Conservation (phyloP, 2,329 filamentous ascomycete species). For the Ophiognomonia clavigignenti-juglandacearum region DNA sequence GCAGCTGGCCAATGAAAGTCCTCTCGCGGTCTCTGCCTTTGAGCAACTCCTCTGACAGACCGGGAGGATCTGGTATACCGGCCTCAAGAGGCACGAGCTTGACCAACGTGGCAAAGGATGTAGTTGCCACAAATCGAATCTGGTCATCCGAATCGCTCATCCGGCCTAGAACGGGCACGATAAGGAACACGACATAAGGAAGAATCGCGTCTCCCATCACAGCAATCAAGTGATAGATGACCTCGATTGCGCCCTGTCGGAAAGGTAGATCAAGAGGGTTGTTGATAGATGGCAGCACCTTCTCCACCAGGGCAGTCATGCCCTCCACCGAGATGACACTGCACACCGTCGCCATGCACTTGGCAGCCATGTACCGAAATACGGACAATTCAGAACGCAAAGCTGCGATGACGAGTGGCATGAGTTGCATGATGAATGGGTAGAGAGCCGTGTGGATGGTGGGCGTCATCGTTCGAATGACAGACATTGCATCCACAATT, state of each 20-base stretch:
- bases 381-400: conserved; percentile 86
- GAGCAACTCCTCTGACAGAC: conserved; percentile 81
- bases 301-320: conserved; percentile 93
- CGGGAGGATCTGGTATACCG: conserved; percentile 93
- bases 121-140: conserved; percentile 88
- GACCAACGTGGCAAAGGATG: conserved; percentile 92
- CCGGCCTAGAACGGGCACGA: conserved; percentile 90
- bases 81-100: conserved; percentile 96
- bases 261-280: conserved; percentile 84
- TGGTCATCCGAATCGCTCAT: conserved; percentile 99
- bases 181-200: conserved; percentile 97
- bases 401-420: conserved; percentile 82
- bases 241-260: conserved; percentile 91
- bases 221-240: conserved; percentile 93
- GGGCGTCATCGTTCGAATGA: conserved; percentile 88
- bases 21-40: conserved; percentile 89
- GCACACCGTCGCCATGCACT: conserved; percentile 95
- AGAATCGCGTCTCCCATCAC: conserved; percentile 97
- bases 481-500: conserved; percentile 89
- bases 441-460: conserved; percentile 74
- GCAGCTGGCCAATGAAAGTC: conserved; percentile 92
- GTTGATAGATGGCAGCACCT: conserved; percentile 85
- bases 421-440: conserved; percentile 73
- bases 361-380: conserved; percentile 92
- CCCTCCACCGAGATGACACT: conserved; percentile 92